A percentile compares a stretch with the other conserved stretches of the same genome.
phyloP scores from a whole-genome alignment of 371 early-diverging fungal genomes.

The Zychaea mexicana region DNA sequence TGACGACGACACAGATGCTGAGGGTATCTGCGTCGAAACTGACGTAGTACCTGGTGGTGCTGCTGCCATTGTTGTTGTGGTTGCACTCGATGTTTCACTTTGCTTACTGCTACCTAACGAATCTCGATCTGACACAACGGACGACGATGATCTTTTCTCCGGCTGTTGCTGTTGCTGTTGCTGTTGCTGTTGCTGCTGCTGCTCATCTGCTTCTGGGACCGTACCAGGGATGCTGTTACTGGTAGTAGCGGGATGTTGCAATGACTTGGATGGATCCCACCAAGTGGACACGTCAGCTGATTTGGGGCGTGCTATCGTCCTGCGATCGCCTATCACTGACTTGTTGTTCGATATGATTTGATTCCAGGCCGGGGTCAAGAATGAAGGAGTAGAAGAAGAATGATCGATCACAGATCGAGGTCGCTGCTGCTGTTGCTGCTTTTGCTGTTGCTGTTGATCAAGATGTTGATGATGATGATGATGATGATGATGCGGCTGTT shows the following conservation, averaged over 20 bases:
- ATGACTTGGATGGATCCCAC: slow-evolving; percentile 21
- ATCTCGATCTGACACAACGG: not conserved
- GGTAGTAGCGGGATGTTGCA: not conserved
- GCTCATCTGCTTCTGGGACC: slow-evolving; percentile 23
- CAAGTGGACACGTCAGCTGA: slow-evolving; percentile 59
- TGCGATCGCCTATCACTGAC: slow-evolving; percentile 1
- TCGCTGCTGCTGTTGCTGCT: not conserved
- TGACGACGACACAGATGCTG: slow-evolving; percentile 16
- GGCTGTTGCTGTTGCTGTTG: not conserved
- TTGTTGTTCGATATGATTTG: not conserved
- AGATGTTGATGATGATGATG: not conserved
- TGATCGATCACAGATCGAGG: slow-evolving; percentile 54
- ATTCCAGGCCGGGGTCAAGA: slow-evolving; percentile 19
- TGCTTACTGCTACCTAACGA: slow-evolving; percentile 4
- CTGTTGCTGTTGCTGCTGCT: not conserved
- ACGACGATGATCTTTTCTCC: not conserved
- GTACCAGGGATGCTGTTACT: slow-evolving; percentile 41
- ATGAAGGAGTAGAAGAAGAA: slow-evolving; percentile 29
- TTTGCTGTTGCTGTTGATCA: not conserved
- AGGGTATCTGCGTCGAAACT: slow-evolving; percentile 1
- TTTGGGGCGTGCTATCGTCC: slow-evolving; percentile 47
- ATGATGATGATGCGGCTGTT: slow-evolving; percentile 4
- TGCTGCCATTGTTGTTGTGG: slow-evolving; percentile 2
- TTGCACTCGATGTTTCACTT: not conserved
- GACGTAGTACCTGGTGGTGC: not conserved